phyloP scores from a whole-genome alignment of 2,329 filamentous ascomycete species.

The Fusarium incarnatum region DNA sequence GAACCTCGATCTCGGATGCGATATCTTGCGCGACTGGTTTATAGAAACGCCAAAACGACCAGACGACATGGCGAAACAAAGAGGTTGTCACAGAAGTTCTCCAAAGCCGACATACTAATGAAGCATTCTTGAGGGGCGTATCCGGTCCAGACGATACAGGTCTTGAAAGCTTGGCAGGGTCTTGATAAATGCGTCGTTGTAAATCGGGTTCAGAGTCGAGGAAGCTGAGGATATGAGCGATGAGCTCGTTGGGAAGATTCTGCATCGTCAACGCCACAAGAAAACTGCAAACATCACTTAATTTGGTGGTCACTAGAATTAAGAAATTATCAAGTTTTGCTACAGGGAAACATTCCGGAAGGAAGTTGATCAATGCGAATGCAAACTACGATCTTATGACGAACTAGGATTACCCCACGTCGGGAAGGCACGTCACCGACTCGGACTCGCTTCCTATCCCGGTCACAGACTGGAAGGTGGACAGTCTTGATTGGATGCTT shows the following conservation, averaged over 20 bases:
- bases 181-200: slow-evolving; percentile 58
- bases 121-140: slow-evolving; percentile 65
- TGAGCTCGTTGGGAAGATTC: slow-evolving; percentile 70
- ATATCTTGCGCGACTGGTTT: slow-evolving; percentile 41
- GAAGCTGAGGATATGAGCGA: slow-evolving; percentile 67
- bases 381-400: slow-evolving; percentile 20
- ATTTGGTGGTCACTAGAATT: neutral
- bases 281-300: neutral
- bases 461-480: neutral
- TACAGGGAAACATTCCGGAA: neutral
- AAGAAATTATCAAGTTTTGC: neutral
- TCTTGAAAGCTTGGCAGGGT: slow-evolving; percentile 56
- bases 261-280: slow-evolving; percentile 39
- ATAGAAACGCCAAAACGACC: slow-evolving; percentile 52
- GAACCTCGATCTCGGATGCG: slow-evolving; percentile 51
- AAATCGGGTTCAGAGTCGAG: slow-evolving; percentile 65
- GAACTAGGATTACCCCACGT: slow-evolving; percentile 31
- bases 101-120: slow-evolving; percentile 66
- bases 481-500: neutral
- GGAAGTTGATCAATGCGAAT: slow-evolving; percentile 2
- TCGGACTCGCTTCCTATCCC: slow-evolving; percentile 24
- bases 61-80: slow-evolving; percentile 68
- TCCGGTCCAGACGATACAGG: slow-evolving; percentile 22
- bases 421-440: slow-evolving; percentile 13
- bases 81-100: slow-evolving; percentile 62